Conservation (phyloP, 1,284 basidiomycete genomes). For the Hemileia vastatrix region DNA sequence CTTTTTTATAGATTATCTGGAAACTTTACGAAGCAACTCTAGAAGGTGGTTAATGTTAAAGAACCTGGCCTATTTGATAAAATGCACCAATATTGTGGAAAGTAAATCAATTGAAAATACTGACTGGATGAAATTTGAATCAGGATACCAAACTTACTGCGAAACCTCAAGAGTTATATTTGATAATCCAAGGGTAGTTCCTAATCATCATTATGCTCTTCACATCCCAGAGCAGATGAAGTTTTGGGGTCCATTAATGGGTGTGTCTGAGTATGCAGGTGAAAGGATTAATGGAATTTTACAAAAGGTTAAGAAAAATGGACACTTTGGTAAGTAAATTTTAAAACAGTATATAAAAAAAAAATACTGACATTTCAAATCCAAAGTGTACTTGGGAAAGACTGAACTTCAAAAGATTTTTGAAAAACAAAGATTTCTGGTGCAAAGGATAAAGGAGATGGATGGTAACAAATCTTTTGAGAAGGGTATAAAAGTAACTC, state of each 20-base stretch:
- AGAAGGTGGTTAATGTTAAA: too few relatives aligned
- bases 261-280: constrained; percentile 21
- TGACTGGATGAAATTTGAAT: constrained; percentile 1
- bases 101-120: constrained; percentile 2
- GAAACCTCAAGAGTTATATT: constrained; percentile 16
- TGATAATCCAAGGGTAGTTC: constrained; percentile 2
- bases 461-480: too few relatives aligned
- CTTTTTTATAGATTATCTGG: too few relatives aligned
- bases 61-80: constrained; percentile 17
- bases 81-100: constrained; percentile 22
- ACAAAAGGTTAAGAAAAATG: constrained; percentile 20
- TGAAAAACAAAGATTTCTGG: too few relatives aligned
- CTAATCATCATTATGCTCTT: constrained; percentile 26
- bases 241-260: constrained; percentile 22
- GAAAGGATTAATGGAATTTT: constrained; percentile 22
- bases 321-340: background rate
- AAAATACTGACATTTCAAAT: too few relatives aligned
- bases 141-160: constrained; percentile 5
- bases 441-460: too few relatives aligned
- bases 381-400: too few relatives aligned
- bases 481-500: too few relatives aligned
- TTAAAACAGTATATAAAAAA: too few relatives aligned
- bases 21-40: too few relatives aligned
- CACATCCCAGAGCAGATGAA: constrained; percentile 23
- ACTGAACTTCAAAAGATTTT: too few relatives aligned